These are phyloP conservation scores for Aleurites moluccanus DNA, from an alignment of 441 rosid species.

Conservation along the genomic window DNA sequence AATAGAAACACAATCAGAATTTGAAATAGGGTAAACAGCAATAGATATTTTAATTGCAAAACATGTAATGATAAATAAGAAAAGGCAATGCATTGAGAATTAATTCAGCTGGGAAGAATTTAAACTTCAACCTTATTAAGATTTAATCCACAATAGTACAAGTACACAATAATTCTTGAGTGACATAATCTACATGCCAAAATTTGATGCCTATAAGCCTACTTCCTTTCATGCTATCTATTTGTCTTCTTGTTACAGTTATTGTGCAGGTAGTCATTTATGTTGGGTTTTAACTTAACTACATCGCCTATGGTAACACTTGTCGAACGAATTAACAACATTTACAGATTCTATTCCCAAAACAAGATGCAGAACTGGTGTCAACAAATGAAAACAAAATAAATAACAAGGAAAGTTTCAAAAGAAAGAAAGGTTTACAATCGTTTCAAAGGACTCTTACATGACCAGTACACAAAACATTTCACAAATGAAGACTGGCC, in stretches of 20 bases:
- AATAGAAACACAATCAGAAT: too few relatives aligned
- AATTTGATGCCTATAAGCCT: slow-evolving; percentile 34
- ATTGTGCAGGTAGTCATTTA: slow-evolving; percentile 20
- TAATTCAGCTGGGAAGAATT: slow-evolving; percentile 23
- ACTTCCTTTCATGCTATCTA: slow-evolving; percentile 35
- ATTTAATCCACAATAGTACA: slow-evolving; percentile 35
- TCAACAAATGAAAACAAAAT: slow-evolving; percentile 23
- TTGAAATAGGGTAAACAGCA: too few relatives aligned
- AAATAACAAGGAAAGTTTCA: slow-evolving; percentile 10
- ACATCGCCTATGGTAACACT: slow-evolving; percentile 35
- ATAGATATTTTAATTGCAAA: slow-evolving; percentile 4
- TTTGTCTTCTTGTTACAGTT: slow-evolving; percentile 35
- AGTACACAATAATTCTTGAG: slow-evolving; percentile 32
- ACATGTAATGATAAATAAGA: not conserved
- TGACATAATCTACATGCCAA: slow-evolving; percentile 38
- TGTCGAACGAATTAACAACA: slow-evolving; percentile 24
- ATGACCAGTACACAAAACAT: slow-evolving; percentile 31
- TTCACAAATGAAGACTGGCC: slow-evolving; percentile 27
- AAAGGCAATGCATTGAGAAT: slow-evolving; percentile 7
- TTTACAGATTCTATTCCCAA: slow-evolving; percentile 23
- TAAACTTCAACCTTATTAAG: slow-evolving; percentile 21
- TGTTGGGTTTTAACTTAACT: slow-evolving; percentile 32
- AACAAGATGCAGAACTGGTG: slow-evolving; percentile 35
- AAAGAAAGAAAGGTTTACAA: slow-evolving; percentile 22
- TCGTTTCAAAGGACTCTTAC: slow-evolving; percentile 23